These are phyloP conservation scores for Inga oerstediana DNA, from an alignment of 306 rosid species.

Conservation along the genomic window DNA sequence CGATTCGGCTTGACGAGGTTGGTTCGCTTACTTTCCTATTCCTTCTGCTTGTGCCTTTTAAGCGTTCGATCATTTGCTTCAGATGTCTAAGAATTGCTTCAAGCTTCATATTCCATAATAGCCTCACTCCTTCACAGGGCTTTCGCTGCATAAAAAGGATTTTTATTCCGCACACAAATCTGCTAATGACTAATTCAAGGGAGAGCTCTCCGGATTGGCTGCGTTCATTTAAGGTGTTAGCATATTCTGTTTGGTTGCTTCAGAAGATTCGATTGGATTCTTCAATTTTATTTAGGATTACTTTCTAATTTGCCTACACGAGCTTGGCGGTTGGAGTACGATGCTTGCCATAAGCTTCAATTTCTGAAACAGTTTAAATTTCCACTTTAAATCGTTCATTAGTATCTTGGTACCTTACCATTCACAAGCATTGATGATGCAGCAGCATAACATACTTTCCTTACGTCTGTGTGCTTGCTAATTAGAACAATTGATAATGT, in stretches of 20 bases:
- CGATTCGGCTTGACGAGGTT: not conserved
- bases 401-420: not conserved
- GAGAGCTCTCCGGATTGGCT: slow-evolving; percentile 94
- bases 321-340: not conserved
- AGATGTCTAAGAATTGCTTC: not conserved
- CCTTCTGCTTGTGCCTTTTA: slow-evolving; percentile 7
- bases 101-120: not conserved
- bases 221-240: slow-evolving; percentile 69
- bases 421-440: not conserved
- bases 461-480: slow-evolving; percentile 8
- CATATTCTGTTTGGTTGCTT: not conserved
- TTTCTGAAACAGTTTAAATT: not conserved
- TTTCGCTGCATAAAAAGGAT: not conserved
- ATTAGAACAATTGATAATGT: slow-evolving; percentile 17
- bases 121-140: slow-evolving; percentile 20
- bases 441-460: not conserved
- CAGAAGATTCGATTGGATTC: slow-evolving; percentile 4
- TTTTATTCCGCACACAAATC: slow-evolving; percentile 12
- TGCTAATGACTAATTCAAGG: slow-evolving; percentile 68
- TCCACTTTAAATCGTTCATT: not conserved
- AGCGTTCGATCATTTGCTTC: slow-evolving; percentile 37
- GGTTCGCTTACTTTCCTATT: not conserved
- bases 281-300: not conserved
- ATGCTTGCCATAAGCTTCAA: not conserved
- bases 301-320: not conserved